These are phyloP conservation scores for Maudiozyma saulgeensis DNA, from an alignment of 805 yeast species.

Conservation along the genomic window DNA sequence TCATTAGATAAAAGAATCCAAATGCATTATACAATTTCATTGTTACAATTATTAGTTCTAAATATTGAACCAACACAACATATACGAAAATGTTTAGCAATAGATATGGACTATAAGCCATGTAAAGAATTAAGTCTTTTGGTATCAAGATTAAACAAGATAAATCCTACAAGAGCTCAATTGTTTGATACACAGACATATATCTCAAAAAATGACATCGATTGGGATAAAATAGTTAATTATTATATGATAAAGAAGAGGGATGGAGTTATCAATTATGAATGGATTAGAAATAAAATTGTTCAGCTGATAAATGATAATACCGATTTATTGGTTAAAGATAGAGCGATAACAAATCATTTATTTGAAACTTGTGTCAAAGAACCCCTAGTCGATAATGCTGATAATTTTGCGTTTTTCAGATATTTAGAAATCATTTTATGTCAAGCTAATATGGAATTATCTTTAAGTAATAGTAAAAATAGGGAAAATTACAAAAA, in stretches of 20 bases:
- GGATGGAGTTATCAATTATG: background rate
- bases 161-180: constrained; percentile 31
- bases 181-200: constrained; percentile 38
- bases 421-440: constrained; percentile 13
- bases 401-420: constrained; percentile 9
- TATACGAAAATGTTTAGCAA: constrained; percentile 60
- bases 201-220: constrained; percentile 12
- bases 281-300: background rate
- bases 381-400: background rate
- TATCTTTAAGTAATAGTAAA: background rate
- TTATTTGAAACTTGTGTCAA: background rate
- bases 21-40: constrained; percentile 25
- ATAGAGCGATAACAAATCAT: constrained; percentile 1
- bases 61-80: constrained; percentile 44
- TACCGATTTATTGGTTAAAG: background rate
- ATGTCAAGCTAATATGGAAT: constrained; percentile 17
- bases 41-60: constrained; percentile 41
- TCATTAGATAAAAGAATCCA: constrained; percentile 21
- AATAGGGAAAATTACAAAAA: background rate
- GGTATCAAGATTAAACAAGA: constrained; percentile 34
- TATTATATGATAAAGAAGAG: constrained; percentile 35
- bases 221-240: constrained; percentile 30
- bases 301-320: background rate
- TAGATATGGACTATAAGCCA: constrained; percentile 59
- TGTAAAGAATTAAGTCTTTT: constrained; percentile 53